Evolutionary conservation across 2,329 filamentous ascomycete genomes (phyloP), one percentile per base, ranked within the genome.

Genomic region (Chaetomiaceae sp.): DNA sequence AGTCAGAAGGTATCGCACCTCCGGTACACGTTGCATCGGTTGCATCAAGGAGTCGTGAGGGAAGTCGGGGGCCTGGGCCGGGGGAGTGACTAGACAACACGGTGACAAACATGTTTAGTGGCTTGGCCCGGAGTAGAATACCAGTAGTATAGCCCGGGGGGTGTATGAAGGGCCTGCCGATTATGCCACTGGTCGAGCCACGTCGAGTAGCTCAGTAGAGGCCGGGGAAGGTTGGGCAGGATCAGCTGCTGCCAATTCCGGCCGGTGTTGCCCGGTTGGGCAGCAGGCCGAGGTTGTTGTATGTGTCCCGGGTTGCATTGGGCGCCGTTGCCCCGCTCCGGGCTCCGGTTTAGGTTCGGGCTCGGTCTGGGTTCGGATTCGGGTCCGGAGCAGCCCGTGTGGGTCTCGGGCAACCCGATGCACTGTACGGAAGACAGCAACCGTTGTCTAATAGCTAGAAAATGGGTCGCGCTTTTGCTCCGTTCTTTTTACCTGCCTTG

Each of bases 121-220:
- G 44, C 31, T 53, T n/a, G n/a, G 54, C 19, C 42, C 48, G 14
- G 44, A 45, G 38, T 55, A 44, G 10, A 55, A 47, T 21, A 55
- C 46, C 1, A 48, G 54, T 12, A 55, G 19, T 16, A 53, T 35
- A 4, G 51, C 35, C 2, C 54, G 50, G 16, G n/a, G 54, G 50
- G 12, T 46, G 50, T 19, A 55, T 23, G 31, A 44, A 53, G 14
- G 46, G 44, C 33, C 53, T 47, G 5, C 50, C 54, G 19, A 37
- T 10, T 27, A 10, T 27, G 25, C 25, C 25, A 27, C 25, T n/a
- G n/a, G n/a, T n/a, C n/a, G n/a, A n/a, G n/a, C n/a, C n/a, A n/a
- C n/a, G n/a, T n/a, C n/a, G n/a, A n/a, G n/a, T n/a, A n/a, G n/a
- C n/a, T n/a, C n/a, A n/a, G n/a, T n/a, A n/a, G 25, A 27, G 25